Conservation (phyloP, 352 stramenopile genomes). For the Phytophthora pinifolia region DNA sequence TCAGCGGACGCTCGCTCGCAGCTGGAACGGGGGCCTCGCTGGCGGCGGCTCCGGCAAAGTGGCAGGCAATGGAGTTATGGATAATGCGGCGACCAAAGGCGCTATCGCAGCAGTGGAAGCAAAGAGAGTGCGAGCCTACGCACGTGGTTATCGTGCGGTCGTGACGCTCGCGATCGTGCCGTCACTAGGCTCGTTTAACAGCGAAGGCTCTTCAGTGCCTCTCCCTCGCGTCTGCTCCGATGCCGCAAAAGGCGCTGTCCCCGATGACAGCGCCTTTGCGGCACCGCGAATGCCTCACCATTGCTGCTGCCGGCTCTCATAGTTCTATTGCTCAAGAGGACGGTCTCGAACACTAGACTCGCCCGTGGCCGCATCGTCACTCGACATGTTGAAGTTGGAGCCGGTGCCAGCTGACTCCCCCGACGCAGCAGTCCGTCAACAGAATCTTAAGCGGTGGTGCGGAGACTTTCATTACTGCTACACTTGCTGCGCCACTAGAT, state of each 20-base stretch:
- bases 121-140: background rate
- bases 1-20: constrained; percentile 13
- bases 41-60: too few relatives aligned
- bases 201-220: background rate
- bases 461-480: constrained; percentile 9
- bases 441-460: background rate
- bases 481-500: background rate
- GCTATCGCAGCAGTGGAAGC: background rate
- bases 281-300: too few relatives aligned
- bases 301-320: too few relatives aligned
- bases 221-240: background rate
- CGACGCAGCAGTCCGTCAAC: constrained; percentile 6
- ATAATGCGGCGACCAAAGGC: background rate
- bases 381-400: constrained; percentile 26
- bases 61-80: background rate
- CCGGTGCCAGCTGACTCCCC: constrained; percentile 9
- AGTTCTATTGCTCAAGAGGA: too few relatives aligned
- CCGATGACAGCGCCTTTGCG: too few relatives aligned
- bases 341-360: too few relatives aligned
- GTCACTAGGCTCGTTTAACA: constrained; percentile 8
- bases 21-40: background rate
- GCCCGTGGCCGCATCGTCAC: constrained; percentile 1
- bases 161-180: background rate
- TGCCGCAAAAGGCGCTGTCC: background rate
- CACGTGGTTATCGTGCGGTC: constrained; percentile 19